Evolutionary conservation across 164 flowering plant species (phyloP).

Genomic region (Umbilicus rupestris): DNA sequence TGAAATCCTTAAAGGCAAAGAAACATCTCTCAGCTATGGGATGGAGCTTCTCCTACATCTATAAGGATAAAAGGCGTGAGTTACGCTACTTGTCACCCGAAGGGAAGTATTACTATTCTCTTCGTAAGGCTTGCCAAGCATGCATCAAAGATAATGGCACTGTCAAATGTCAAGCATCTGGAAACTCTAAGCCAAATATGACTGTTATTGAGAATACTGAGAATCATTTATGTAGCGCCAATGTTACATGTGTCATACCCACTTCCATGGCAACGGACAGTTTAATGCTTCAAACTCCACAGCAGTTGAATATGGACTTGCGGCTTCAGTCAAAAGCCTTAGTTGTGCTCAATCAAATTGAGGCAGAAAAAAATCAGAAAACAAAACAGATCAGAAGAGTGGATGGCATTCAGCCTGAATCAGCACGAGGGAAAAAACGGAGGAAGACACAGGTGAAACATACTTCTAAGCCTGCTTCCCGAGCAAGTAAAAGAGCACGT

Average conservation of each 20-base stretch:
- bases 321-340: not conserved
- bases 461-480: conserved; percentile 1
- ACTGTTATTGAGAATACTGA: conserved; percentile 4
- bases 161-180: not conserved
- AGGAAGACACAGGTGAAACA: conserved; percentile 16
- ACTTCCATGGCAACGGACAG: conserved; percentile 6
- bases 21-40: conserved; percentile 49
- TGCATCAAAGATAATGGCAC: conserved; percentile 18
- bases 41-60: conserved; percentile 26
- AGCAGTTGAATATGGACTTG: not conserved
- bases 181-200: not conserved
- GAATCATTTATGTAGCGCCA: conserved; percentile 3
- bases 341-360: not conserved
- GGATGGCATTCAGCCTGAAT: not conserved
- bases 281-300: conserved; percentile 4
- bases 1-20: conserved; percentile 27
- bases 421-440: conserved; percentile 4
- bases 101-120: conserved; percentile 31
- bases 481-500: conserved; percentile 49
- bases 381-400: not conserved
- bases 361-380: not conserved
- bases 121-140: conserved; percentile 39
- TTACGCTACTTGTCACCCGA: conserved; percentile 38
- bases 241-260: conserved; percentile 1
- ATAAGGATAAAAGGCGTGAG: conserved; percentile 13